Conservation (phyloP, 108 stramenopile species). For the Pseudonitzschia pungens region DNA sequence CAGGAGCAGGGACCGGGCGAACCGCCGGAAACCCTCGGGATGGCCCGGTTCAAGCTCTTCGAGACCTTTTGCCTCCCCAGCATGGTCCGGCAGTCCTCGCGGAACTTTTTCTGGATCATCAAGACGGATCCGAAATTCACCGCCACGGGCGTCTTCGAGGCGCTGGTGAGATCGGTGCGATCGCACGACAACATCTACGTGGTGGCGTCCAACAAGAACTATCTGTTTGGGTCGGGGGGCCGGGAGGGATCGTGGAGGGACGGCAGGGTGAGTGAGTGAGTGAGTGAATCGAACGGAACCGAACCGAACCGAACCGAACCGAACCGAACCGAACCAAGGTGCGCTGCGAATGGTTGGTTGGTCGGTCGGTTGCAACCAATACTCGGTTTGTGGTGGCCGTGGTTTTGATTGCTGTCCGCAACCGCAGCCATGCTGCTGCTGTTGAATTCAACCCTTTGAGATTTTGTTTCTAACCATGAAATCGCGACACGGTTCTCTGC, state of each 20-base stretch:
- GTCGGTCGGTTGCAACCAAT: too few species aligned
- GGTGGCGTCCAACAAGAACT: constrained; percentile 11
- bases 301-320: too few species aligned
- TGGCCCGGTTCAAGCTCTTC: constrained; percentile 66
- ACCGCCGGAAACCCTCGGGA: constrained; percentile 49
- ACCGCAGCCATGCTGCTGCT: too few species aligned
- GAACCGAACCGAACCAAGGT: too few species aligned
- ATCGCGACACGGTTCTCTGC: too few species aligned
- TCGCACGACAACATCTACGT: constrained; percentile 28
- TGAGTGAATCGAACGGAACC: too few species aligned
- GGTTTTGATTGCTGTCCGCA: too few species aligned
- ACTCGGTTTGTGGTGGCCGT: too few species aligned
- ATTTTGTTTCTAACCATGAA: too few species aligned
- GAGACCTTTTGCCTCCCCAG: constrained; percentile 59
- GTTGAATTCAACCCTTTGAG: too few species aligned
- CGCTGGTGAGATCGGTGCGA: constrained; percentile 50
- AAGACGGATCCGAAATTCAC: constrained; percentile 77
- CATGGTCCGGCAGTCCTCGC: constrained; percentile 31
- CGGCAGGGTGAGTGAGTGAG: constrained; percentile 51
- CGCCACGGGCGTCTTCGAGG: constrained; percentile 25
- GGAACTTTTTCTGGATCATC: constrained; percentile 77
- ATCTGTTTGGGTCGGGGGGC: constrained; percentile 21
- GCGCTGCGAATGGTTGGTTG: too few species aligned
- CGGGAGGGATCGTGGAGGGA: constrained; percentile 17
- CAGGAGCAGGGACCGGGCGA: constrained; percentile 78